A percentile compares a stretch with the other conserved stretches of the same genome.
phyloP scores from a whole-genome alignment of 78 protist species.

The Tieghemostelium lacteum region DNA sequence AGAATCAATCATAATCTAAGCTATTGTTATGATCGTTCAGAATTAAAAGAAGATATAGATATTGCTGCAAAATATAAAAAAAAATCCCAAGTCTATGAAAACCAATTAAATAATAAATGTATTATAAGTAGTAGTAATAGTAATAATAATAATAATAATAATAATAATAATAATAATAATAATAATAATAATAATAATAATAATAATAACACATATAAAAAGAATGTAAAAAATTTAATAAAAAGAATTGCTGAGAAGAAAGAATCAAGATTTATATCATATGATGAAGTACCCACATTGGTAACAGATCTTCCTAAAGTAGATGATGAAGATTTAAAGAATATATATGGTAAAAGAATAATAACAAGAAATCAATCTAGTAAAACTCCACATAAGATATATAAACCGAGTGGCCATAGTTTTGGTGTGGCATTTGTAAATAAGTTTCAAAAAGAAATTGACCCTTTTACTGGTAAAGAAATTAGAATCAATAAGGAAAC shows the following conservation, averaged over 20 bases:
- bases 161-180: background rate
- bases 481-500: too few relatives aligned
- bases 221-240: background rate
- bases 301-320: background rate
- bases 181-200: background rate
- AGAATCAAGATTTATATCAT: background rate
- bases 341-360: slow-evolving; percentile 1
- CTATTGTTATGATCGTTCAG: background rate
- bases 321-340: background rate
- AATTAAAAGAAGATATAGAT: background rate
- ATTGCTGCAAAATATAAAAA: background rate
- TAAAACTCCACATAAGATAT: background rate
- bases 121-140: background rate
- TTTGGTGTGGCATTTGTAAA: too few relatives aligned
- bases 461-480: too few relatives aligned
- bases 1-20: background rate
- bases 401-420: too few relatives aligned
- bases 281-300: background rate
- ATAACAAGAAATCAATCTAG: background rate
- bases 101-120: background rate
- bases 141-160: background rate
- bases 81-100: background rate
- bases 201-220: background rate
- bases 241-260: background rate
- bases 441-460: too few relatives aligned